These are phyloP conservation scores for Calonectria naviculata DNA, from an alignment of 2,329 filamentous ascomycete genomes.

Conservation along the genomic window DNA sequence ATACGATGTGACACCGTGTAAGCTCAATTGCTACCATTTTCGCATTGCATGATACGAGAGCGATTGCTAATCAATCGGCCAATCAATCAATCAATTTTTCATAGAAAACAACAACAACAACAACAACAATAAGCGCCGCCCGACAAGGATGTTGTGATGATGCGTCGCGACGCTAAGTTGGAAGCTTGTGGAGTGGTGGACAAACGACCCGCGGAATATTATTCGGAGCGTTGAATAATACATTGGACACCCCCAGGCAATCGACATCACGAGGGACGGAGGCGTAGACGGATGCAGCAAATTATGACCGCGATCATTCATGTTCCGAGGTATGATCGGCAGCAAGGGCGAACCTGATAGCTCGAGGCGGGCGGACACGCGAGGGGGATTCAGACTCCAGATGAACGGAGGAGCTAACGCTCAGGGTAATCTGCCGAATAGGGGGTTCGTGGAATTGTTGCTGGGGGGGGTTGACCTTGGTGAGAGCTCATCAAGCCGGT, in stretches of 20 bases:
- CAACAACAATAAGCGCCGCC: slow-evolving; percentile 1
- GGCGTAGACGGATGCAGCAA: slow-evolving; percentile 16
- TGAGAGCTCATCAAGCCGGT: background rate
- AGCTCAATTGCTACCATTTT: slow-evolving; percentile 11
- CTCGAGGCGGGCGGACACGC: slow-evolving; percentile 14
- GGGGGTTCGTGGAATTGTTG: slow-evolving; percentile 26
- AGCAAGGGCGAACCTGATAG: slow-evolving; percentile 29
- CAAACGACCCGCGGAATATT: background rate
- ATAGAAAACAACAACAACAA: no score
- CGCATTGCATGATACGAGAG: slow-evolving; percentile 31
- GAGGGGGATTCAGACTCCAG: slow-evolving; percentile 32
- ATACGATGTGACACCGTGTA: slow-evolving; percentile 28
- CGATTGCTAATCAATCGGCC: background rate
- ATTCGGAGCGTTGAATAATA: background rate
- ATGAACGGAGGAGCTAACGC: slow-evolving; percentile 31
- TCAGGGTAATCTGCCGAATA: slow-evolving; percentile 39
- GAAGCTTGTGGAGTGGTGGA: background rate
- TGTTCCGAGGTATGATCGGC: slow-evolving; percentile 37
- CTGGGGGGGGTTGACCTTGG: background rate
- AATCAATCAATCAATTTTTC: no score
- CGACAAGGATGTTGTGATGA: background rate
- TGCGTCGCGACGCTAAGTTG: background rate
- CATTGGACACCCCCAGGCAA: background rate
- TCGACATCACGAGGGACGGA: slow-evolving; percentile 27
- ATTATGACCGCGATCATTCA: slow-evolving; percentile 23